A percentile compares a stretch with the other conserved stretches of the same genome.
phyloP scores from a whole-genome alignment of 371 early-diverging fungal species.

The Catenaria anguillulae region DNA sequence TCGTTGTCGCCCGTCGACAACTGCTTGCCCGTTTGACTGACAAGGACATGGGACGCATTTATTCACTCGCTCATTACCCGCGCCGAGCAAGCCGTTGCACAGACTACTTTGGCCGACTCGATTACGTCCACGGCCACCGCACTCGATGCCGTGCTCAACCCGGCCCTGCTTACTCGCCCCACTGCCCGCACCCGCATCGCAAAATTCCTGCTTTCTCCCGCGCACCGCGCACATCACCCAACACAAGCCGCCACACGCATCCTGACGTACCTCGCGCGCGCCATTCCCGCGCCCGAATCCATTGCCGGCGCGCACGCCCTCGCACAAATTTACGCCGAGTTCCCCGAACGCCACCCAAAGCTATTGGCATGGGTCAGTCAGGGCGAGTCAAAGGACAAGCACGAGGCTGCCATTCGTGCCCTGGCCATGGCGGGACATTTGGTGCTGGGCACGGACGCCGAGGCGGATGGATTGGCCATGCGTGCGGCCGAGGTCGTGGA shows the following conservation, averaged over 20 bases:
- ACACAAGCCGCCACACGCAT: neutral
- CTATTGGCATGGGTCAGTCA: neutral
- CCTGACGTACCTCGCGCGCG: neutral
- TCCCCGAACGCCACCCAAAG: neutral
- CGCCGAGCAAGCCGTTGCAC: too few relatives aligned
- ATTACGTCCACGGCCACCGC: too few relatives aligned
- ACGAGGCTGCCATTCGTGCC: neutral
- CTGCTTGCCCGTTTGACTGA: neutral
- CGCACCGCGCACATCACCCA: neutral
- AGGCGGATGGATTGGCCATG: too few relatives aligned
- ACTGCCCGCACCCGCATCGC: neutral
- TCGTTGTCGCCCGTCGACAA: neutral
- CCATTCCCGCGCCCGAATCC: neutral
- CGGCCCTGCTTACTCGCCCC: neutral
- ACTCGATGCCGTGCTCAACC: neutral
- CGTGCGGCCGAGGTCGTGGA: neutral
- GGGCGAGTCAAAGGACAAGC: neutral
- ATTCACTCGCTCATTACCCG: neutral
- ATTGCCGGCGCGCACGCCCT: neutral
- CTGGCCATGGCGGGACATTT: neutral
- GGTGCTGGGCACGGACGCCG: neutral
- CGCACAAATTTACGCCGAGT: neutral
- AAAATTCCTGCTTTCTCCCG: neutral
- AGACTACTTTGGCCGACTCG: too few relatives aligned
- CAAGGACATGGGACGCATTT: neutral